Evolutionary conservation across 257 asterid species (phyloP), one percentile per base, ranked within the genome.

Genomic region (Gentiana dahurica): DNA sequence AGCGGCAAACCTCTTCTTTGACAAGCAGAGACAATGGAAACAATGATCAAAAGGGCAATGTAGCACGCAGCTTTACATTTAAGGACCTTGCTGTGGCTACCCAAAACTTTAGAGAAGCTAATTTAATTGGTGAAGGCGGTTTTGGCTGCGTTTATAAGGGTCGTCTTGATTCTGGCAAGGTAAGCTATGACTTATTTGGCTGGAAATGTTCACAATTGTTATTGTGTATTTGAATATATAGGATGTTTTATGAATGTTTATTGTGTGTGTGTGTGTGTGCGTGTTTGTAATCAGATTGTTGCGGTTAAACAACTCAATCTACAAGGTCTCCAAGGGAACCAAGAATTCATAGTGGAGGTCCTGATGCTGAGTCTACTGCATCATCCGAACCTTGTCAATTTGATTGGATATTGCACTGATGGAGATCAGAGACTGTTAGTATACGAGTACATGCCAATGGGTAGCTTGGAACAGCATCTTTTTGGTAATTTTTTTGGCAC

Each of bases 381-480:
- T 65, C 95, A 89, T 60, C 79, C 81, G 36, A 84, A 89, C 71
- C 95, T 89, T 33, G 97, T 89, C 69, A 89, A 80, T 61, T 70
- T 89, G 75, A 79, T 77, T 2, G 95, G 95, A 15, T 89, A 89
- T 54, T 89, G 97, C 70, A 78, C 95, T 0, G 94, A 82, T 65
- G 97, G 97, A 12, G 95, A 86, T 60, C 97, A 89, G 65, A 77
- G 95, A 67, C 95, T 86, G 55, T 63, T 89, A 68, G 95, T 86
- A 53, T 86, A 89, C 6, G 97, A 89, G 78, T 89, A 64, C 72
- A 89, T 86, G 97, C 76, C 94, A 11, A 72, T 69, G 97, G 95
- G 94, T 32, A 86, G 97, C 79, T 78, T 86, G 62, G 97, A 89
- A 68, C 68, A 78, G 73, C 97, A 89, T 77, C 81, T 86, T 51